Percentiles rank a stretch among this genome's conserved stretches.
Evolutionary conservation across 2,329 filamentous ascomycete species (phyloP).

Genomic region (Venturia oleaginea): DNA sequence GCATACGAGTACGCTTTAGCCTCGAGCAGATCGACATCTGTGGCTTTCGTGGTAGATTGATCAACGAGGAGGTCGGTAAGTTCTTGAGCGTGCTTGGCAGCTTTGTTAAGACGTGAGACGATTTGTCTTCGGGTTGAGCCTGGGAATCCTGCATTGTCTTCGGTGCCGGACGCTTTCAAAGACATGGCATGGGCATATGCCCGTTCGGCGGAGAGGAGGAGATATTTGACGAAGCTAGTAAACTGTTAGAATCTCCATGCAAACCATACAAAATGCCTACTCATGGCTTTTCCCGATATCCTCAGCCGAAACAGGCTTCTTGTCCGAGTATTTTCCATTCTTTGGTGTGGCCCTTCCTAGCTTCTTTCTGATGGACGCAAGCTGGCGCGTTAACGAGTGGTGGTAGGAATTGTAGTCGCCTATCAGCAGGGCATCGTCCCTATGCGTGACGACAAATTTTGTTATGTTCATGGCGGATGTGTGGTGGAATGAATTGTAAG

Average conservation of each 20-base stretch:
- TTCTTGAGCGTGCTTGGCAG: conserved; percentile 57
- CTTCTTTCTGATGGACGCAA: conserved; percentile 77
- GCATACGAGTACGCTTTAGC: conserved; percentile 74
- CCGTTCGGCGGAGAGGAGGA: conserved; percentile 78
- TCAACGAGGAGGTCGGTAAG: conserved; percentile 58
- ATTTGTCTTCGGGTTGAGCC: conserved; percentile 80
- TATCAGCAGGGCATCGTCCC: conserved; percentile 76
- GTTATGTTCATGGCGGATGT: conserved; percentile 77
- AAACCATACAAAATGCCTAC: conserved; percentile 42
- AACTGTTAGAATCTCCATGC: not conserved
- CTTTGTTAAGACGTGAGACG: conserved; percentile 77
- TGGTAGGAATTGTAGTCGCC: conserved; percentile 86
- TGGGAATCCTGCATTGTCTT: conserved; percentile 55
- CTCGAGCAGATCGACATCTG: conserved; percentile 66
- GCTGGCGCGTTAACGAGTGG: conserved; percentile 65
- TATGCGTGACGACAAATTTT: conserved; percentile 65
- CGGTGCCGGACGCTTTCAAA: conserved; percentile 74
- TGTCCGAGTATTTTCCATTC: conserved; percentile 74
- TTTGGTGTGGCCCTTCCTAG: conserved; percentile 76
- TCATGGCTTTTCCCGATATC: conserved; percentile 67
- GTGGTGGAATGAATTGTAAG: not conserved
- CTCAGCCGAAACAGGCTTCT: conserved; percentile 60
- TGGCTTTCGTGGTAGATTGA: conserved; percentile 53
- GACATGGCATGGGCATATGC: conserved; percentile 95
- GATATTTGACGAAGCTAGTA: conserved; percentile 62